These are phyloP conservation scores for Omphalea diandra DNA, from an alignment of 441 rosid species.

Conservation along the genomic window DNA sequence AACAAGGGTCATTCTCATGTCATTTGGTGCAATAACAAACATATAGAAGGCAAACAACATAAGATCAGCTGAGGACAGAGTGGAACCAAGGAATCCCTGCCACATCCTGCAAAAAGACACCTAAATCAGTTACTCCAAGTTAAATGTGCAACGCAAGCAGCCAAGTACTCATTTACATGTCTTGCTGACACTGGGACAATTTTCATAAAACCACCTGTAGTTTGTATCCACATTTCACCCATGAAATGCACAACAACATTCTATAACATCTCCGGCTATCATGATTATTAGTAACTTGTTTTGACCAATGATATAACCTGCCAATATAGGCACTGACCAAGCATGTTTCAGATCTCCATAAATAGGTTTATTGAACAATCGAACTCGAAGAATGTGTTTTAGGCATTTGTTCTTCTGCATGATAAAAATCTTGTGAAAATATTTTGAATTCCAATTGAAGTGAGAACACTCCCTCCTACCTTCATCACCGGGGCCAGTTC, in stretches of 20 bases:
- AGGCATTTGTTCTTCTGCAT: neutral
- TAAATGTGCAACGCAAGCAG: neutral
- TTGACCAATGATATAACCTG: no score
- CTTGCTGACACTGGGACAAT: no score
- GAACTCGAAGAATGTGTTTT: neutral
- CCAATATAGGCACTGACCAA: neutral
- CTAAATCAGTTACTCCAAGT: neutral
- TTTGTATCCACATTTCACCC: neutral
- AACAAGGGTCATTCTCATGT: constrained; percentile 68
- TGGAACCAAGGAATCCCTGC: constrained; percentile 90
- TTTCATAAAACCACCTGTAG: neutral
- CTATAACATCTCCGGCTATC: neutral
- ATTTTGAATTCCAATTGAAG: no score
- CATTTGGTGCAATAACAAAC: constrained; percentile 82
- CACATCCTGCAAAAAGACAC: constrained; percentile 71
- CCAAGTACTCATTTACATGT: no score
- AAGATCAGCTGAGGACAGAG: constrained; percentile 79
- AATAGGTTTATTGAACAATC: neutral
- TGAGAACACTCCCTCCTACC: no score
- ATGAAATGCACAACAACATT: neutral
- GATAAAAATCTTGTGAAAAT: no score
- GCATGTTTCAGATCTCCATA: neutral
- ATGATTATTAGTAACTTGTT: neutral
- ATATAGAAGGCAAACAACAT: constrained; percentile 73
- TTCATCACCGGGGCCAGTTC: no score